Evolutionary conservation across 495 filamentous ascomycete genomes (phyloP), one percentile per base, ranked within the genome.

Genomic region (Hypoxylon lenormandii): DNA sequence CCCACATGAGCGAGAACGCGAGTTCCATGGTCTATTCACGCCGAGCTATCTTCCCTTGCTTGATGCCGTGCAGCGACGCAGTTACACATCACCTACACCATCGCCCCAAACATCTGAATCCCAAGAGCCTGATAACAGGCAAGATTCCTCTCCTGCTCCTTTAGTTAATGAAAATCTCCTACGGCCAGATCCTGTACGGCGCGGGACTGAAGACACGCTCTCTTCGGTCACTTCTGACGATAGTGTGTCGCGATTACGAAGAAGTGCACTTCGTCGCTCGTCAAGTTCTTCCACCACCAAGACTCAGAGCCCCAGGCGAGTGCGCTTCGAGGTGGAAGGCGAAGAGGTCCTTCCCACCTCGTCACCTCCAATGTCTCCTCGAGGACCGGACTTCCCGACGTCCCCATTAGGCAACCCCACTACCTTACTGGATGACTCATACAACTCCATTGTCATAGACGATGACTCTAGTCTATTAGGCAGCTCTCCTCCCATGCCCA

Each of bases 21-120:
- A 88, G 60, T 85, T 88, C 61, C 83, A 85, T 36, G 86, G 86
- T 36, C 64, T 88, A 16, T 88, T 88, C 70, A 88, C 85, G 12
- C 87, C 86, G 18, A 81, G 75, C 52, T 88, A 85, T 68, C 79
- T 89, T 33, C 85, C 86, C 47, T 76, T 88, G 38, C 84, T 88
- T 38, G 85, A 86, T 61, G 77, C 78, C 52, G 73, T 70, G 28
- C 73, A 79, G 42, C 80, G 77, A 56, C 60, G 46, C 46, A 64
- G 38, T 22, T 64, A 66, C 48, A 73, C 75, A 40, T 66, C 76
- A 4, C 70, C 60, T 52, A 28, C 59, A 52, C 52, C 59, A 40
- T 28, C 72, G 45, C 28, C 45, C 56, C 60, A 64, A 69, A 23
- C 49, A 54, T 36, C 75, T 70, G 43, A 72, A 60, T 51, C 76